Evolutionary conservation across 345 rosid genomes (phyloP), one percentile per base, ranked within the genome.

Genomic region (Linum trigynum): DNA sequence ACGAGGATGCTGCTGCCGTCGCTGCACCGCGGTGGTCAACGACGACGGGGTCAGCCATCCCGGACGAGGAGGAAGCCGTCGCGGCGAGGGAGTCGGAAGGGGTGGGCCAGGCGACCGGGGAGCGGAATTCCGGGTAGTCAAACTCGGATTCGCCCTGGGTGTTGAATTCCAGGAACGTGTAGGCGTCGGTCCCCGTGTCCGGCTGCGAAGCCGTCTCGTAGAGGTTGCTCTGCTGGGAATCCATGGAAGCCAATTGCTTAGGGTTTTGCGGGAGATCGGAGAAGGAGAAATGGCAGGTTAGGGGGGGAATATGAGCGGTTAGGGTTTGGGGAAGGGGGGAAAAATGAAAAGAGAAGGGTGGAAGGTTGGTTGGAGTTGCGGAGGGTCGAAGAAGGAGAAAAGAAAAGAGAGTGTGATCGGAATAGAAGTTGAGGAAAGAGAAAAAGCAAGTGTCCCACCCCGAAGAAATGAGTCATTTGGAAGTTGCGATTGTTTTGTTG

Each of bases 191-290:
- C 35, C 73, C 90, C 11, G 95, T 67, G 76, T 89, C 99, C 23
- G 99, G 97, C 78, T 95, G 99, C 70, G 99, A 95, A 55, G 95
- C 90, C 61, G 97, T 87, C 7, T 95, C 99, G 69, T 77, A 91
- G 61, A 88, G 89, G 72, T 77, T 83, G 73, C 65, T 86, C 61
- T 81, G 80, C 65, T 87, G 87, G 36, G 95, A 76, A 79, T 89
- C 96, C 99, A 95, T 95, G 15, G 50, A 4, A 45, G 38, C 57
- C 35, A 35, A 3, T 7, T 0, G 45, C 7, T 14, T 35, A 37
- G 23, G 16, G 50, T 16, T 62, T 23, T 23, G 32, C 10, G 16
- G 35, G 32, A 23, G 32, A 23, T 23, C 15, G 55, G 37, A 11
- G 14, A 50, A 39, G 38, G 37, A 41, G 16, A 23, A 23, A 23